Evolutionary conservation across 129 eudicot species (phyloP), one percentile per base, ranked within the genome.

Genomic region (Flaveria robusta): DNA sequence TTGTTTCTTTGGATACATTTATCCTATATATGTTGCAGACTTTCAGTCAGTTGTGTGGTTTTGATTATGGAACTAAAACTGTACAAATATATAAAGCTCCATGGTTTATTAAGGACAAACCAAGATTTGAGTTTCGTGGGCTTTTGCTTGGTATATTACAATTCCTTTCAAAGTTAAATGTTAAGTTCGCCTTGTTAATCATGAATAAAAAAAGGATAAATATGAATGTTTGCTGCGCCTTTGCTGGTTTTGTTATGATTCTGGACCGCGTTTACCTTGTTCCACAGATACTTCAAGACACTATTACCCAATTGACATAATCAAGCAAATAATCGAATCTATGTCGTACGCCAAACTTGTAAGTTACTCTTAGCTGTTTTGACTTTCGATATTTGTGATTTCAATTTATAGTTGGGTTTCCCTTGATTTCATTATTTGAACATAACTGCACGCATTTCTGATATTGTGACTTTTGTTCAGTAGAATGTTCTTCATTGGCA

Each of bases 401-500:
- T 55, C 46, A 41, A 46, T 68, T 71, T 39, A 11, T 9, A 29
- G 24, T 42, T n/a, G 39, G 39, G 70, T 62, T 14, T 58, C 56
- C 55, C 31, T 67, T 24, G 16, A 2, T 68, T 45, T 9, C 46
- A 37, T 24, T 19, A 18, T 42, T 66, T 10, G 74, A 58, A 20
- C 23, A 7, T 63, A 62, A 22, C 42, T 76, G 31, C 77, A 29
- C 22, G 41, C 41, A 31, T 43, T 79, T 79, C 51, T 83, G 83
- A 84, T 80, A 47, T 34, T 89, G 74, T 45, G 56, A 78, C 50
- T 91, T 89, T 55, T 76, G 82, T 84, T 87, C 89, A 86, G 91
- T 94, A 94, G 99, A 94, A 94, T 84, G 99, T 94, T 66, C 92
- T 94, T 77, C 99, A 94, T 81, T 94, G 99, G 99, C 99, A 94